Base-by-base conservation (phyloP, 2,329 filamentous ascomycete genomes). In the Polychaeton citri region DNA sequence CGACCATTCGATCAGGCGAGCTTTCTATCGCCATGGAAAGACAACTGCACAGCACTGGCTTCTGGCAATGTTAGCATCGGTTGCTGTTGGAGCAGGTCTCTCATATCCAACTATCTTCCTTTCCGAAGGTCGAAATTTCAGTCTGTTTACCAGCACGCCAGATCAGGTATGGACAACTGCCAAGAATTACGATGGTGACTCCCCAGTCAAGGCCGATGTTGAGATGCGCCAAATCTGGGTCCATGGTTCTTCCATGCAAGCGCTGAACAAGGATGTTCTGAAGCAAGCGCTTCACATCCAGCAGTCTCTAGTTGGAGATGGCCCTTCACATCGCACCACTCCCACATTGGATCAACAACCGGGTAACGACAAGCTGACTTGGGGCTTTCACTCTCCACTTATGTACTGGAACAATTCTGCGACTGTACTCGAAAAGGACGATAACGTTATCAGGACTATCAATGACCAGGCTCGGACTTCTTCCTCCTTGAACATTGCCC, bases 181-280 rank as follows among this genome's bases (percentile, higher is more conserved):
- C 10, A 54, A 48, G 36, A 45, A 45, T 3, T 35, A 50, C 8
- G 36, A 36, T 24, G 58, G 60, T 4, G 52, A 60, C 18, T 36
- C 41, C n/a, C 34, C 38, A 10, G 62, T 65, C 31, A 60, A 65
- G 36, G 70, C 78, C 3, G 81, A 88, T 54, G 75, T 88, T n/a
- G 74, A 81, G 38, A 81, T 88, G 74, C 79, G 81, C 45, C 82
- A 82, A 38, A 71, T 84, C 38, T 88, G 82, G 82, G 70, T 88
- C 12, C 81, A 87, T 51, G 81, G 80, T 43, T 79, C 72, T 54
- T 86, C 86, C 52, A 87, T 87, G 77, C 69, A 76, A 49, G 82
- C 81, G 8, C 65, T 88, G 21, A 66, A 81, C 34, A 66, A 67
- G 35, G 64, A 76, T 5, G 69, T 87, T 8, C 63, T 88, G 31